A percentile compares a stretch with the other conserved stretches of the same genome.
These are phyloP conservation scores for Yamadazyma nakazawae DNA, from an alignment of 805 yeast genomes.

Conservation along the genomic window DNA sequence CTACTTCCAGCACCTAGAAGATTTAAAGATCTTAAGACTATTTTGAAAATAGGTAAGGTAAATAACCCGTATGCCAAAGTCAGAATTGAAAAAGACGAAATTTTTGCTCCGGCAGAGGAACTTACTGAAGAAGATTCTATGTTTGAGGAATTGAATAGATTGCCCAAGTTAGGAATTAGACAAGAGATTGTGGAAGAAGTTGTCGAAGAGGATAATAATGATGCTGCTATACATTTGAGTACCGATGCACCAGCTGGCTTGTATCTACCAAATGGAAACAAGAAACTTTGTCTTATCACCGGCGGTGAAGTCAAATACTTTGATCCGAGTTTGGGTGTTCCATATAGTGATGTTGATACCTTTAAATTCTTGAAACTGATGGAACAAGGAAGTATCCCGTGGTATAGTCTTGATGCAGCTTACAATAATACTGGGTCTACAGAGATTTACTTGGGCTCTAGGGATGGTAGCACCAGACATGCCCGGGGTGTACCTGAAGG, in stretches of 20 bases:
- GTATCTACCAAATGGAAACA: conserved; percentile 64
- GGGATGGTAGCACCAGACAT: conserved; percentile 57
- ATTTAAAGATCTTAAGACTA: conserved; percentile 52
- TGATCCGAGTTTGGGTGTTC: conserved; percentile 86
- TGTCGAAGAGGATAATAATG: conserved; percentile 32
- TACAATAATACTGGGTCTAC: conserved; percentile 52
- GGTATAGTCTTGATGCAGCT: conserved; percentile 50
- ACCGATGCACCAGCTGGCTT: conserved; percentile 78
- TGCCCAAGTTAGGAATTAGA: conserved; percentile 63
- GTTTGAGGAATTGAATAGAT: conserved; percentile 41
- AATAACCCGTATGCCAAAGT: conserved; percentile 36
- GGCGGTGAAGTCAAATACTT: conserved; percentile 79
- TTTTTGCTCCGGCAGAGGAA: conserved; percentile 31
- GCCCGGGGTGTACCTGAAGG: conserved; percentile 91
- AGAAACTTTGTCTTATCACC: conserved; percentile 67
- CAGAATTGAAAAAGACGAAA: conserved; percentile 31
- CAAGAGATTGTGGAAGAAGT: conserved; percentile 44
- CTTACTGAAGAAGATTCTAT: conserved; percentile 35
- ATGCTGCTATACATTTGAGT: conserved; percentile 43
- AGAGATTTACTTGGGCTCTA: conserved; percentile 39
- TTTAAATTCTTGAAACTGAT: conserved; percentile 57
- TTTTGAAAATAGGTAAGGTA: conserved; percentile 39
- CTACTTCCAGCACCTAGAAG: conserved; percentile 49
- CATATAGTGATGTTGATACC: conserved; percentile 81
- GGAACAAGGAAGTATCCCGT: conserved; percentile 46